Evolutionary conservation across 169 alveolate genomes (phyloP), one percentile per base, ranked within the genome.

Genomic region (Miamiensis avidus): DNA sequence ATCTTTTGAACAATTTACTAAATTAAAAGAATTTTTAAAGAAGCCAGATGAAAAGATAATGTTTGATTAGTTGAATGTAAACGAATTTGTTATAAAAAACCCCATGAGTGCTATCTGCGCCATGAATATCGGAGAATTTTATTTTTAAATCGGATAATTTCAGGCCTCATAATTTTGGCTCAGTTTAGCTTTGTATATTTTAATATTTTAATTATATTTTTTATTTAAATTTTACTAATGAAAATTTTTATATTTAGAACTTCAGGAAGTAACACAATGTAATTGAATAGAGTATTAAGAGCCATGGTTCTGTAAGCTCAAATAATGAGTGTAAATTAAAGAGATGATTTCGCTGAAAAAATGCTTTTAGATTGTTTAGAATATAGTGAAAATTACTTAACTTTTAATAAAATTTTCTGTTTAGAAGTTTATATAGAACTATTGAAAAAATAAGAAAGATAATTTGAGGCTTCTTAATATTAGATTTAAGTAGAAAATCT

Each of bases 281-380:
- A 34, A 0, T 30, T 79, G 1, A 65, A 65, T 79, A 65, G 84
- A 34, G 84, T 79, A 0, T 31, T 79, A 29, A 79, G 84, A 79
- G 31, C 84, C 25, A 65, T 79, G 1, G 84, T 79, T 28, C 4
- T 79, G 4, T 29, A 69, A 26, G 74, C 84, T 49, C 29, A 34
- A 79, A 72, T 32, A 20, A 72, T 34, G n/a, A 79, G 27, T 28
- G 64, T 34, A 29, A 20, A 49, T 34, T 34, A 79, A 34, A 79
- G 65, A 34, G 25, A 34, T 28, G 84, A 79, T 34, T 79, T 79
- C 64, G 76, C 77, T 49, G 84, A 79, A 64, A 49, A 28, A 34
- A n/a, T 49, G 64, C 30, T 79, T n/a, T 34, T 79, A n/a, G 84
- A 79, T 49, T 79, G 84, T 65, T 79, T 79, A 30, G 75, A 79